A percentile compares a stretch with the other conserved stretches of the same genome.
Conservation (phyloP, 352 stramenopile genomes). For the Globisporangium echinulatum region DNA sequence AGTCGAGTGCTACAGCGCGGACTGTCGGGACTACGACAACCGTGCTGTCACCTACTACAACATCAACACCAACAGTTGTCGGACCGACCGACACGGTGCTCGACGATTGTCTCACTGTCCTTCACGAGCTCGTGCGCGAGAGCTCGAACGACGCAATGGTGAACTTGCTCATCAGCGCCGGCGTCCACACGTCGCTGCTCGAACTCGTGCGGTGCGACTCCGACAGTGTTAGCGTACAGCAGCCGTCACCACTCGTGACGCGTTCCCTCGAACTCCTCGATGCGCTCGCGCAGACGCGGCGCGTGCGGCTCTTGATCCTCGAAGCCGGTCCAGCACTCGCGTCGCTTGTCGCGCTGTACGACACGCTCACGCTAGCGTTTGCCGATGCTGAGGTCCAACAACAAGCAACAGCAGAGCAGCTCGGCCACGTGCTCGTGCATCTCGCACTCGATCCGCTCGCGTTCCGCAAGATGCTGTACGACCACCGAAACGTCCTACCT, state of each 20-base stretch:
- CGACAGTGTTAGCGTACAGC: background rate
- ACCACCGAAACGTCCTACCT: conserved; percentile 49
- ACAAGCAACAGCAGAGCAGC: conserved; percentile 38
- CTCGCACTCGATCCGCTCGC: conserved; percentile 68
- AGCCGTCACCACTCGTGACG: conserved; percentile 4
- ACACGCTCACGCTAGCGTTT: conserved; percentile 35
- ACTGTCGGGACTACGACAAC: no score
- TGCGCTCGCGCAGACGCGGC: conserved; percentile 44
- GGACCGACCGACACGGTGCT: conserved; percentile 30
- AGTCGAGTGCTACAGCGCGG: conserved; percentile 20
- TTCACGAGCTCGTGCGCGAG: conserved; percentile 59
- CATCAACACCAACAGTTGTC: background rate
- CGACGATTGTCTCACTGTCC: conserved; percentile 50
- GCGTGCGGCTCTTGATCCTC: conserved; percentile 63
- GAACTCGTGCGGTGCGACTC: conserved; percentile 43
- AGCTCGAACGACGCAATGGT: conserved; percentile 53
- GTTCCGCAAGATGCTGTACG: conserved; percentile 77
- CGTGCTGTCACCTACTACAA: no score
- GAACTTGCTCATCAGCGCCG: conserved; percentile 61
- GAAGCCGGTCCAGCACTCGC: conserved; percentile 49
- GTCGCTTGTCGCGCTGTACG: conserved; percentile 52
- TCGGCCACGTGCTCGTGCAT: conserved; percentile 55
- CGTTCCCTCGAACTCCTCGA: conserved; percentile 41
- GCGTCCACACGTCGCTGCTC: conserved; percentile 62
- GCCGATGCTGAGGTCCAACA: conserved; percentile 19